Evolutionary conservation across 805 yeast genomes (phyloP), one percentile per base, ranked within the genome.

Genomic region (Candida loeiensis): DNA sequence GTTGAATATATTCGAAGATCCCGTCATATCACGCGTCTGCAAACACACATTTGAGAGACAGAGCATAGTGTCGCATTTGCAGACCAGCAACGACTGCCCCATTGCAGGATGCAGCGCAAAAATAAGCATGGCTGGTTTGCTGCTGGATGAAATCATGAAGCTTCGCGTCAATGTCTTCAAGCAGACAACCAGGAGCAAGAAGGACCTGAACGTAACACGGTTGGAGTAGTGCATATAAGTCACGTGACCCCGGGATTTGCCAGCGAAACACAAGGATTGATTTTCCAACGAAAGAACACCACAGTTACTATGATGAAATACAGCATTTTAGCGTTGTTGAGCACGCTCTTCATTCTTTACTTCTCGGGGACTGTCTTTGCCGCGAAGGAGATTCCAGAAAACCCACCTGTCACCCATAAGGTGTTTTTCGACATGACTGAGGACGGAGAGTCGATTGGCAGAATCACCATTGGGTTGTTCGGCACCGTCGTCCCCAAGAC

Each of bases 341-440:
- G 41, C 38, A 41, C 49, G 18, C 34, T 43, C 22, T 34, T 47
- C 27, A 19, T 45, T 18, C 36, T 45, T 28, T 44, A 27, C 47
- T 45, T 43, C 37, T 33, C 40, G 17, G 38, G 41, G 13, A 19
- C 39, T 13, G 43, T 34, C 8, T 32, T 22, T 16, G 49, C 44
- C n/a, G 49, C 41, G 19, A 25, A 31, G 34, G 47, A 39, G n/a
- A 34, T 45, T 26, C 43, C 66, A 2, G 71, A 71, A 32, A 61
- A 71, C 48, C 82, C 85, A 28, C 69, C 66, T 36, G 56, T 87
- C 59, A 87, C 96, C 44, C 76, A 80, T 59, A 80, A 80, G 64
- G 96, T 91, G 24, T 91, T 71, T 68, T 89, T 90, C 54, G 96
- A 91, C 59, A 70, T 90, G 48, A 72, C 78, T 50, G 90, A 87